Percentiles rank a stretch among this genome's conserved stretches.
phyloP scores from a whole-genome alignment of 2,329 filamentous ascomycete genomes.

The Pseudocercospora crystallina region DNA sequence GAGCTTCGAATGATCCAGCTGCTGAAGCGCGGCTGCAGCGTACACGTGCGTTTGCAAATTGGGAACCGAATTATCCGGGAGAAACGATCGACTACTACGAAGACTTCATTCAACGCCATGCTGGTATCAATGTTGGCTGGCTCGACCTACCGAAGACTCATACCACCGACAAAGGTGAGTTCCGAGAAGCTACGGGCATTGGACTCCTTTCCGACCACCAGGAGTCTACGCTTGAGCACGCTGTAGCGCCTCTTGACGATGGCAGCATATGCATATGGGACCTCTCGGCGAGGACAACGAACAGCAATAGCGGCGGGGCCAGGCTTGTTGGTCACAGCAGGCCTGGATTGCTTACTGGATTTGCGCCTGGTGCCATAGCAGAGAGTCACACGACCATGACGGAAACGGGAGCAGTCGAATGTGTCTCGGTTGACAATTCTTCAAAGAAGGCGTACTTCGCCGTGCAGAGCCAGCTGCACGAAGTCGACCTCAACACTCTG shows the following conservation, averaged over 20 bases:
- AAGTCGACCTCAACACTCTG: conserved; percentile 76
- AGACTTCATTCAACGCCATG: conserved; percentile 82
- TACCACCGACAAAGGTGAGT: conserved; percentile 42
- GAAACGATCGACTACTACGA: conserved; percentile 82
- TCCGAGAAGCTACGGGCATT: conserved; percentile 70
- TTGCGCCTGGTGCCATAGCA: conserved; percentile 47
- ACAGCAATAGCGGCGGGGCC: conserved; percentile 42
- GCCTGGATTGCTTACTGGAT: conserved; percentile 65
- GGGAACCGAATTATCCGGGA: conserved; percentile 73
- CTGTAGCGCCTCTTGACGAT: conserved; percentile 79
- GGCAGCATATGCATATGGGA: conserved; percentile 89
- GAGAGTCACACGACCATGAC: conserved; percentile 60
- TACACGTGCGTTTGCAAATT: conserved; percentile 68
- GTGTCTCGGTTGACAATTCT: conserved; percentile 73
- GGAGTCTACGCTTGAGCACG: conserved; percentile 56
- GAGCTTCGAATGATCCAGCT: conserved; percentile 18
- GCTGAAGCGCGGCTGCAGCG: conserved; percentile 23
- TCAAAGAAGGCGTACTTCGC: conserved; percentile 74
- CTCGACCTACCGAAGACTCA: conserved; percentile 60
- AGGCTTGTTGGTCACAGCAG: conserved; percentile 65
- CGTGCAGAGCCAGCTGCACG: conserved; percentile 72
- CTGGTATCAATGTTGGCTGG: conserved; percentile 73
- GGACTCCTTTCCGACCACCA: conserved; percentile 61
- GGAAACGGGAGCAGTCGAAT: conserved; percentile 73
- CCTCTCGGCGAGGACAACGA: conserved; percentile 25